These are phyloP conservation scores for Coniochaeta sp. DNA, from an alignment of 2,329 filamentous ascomycete genomes.

Conservation along the genomic window DNA sequence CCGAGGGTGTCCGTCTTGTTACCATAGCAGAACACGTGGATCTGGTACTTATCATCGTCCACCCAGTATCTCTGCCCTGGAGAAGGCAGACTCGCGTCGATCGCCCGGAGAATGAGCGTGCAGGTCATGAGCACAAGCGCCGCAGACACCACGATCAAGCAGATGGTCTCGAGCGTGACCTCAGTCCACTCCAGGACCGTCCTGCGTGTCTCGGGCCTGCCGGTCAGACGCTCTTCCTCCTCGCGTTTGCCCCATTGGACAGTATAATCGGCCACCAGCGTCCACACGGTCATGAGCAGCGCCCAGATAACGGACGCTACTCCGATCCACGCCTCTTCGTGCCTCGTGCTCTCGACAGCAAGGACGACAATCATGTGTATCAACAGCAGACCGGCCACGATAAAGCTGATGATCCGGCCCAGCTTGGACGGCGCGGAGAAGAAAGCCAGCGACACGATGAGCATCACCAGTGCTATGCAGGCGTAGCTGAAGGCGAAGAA, in stretches of 20 bases:
- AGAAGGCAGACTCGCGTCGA: constrained; percentile 67
- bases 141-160: constrained; percentile 61
- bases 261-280: constrained; percentile 68
- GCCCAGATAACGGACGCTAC: constrained; percentile 81
- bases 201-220: constrained; percentile 76
- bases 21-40: constrained; percentile 83
- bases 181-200: constrained; percentile 78
- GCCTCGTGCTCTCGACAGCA: constrained; percentile 63
- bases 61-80: constrained; percentile 75
- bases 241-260: constrained; percentile 90
- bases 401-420: constrained; percentile 64
- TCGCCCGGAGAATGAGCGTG: constrained; percentile 70
- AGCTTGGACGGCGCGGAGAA: constrained; percentile 78
- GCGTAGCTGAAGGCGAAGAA: constrained; percentile 87
- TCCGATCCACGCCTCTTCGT: constrained; percentile 90
- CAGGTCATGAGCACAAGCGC: constrained; percentile 70
- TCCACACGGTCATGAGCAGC: constrained; percentile 71
- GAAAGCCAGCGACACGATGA: constrained; percentile 75
- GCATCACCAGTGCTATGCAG: constrained; percentile 67
- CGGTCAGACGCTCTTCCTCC: constrained; percentile 88
- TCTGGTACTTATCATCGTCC: constrained; percentile 74
- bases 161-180: constrained; percentile 67
- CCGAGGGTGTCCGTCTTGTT: constrained; percentile 53
- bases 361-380: constrained; percentile 75
- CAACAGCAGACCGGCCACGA: constrained; percentile 60